Evolutionary conservation across 768 basidiomycete species (phyloP).

Genomic region (Mycena indigotica): DNA sequence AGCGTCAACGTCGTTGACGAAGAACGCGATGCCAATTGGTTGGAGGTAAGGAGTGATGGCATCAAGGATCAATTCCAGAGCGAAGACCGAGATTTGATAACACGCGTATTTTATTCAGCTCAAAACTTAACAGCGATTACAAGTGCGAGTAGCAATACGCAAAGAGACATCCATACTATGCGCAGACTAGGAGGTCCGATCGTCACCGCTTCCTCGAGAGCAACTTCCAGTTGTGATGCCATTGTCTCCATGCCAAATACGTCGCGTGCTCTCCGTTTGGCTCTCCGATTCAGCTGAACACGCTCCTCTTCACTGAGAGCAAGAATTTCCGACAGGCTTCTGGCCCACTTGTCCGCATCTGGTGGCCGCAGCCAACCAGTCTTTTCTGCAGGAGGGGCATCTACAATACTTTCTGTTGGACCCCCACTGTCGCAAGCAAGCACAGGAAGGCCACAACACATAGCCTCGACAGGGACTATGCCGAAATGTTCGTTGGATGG

Average conservation of each 20-base stretch:
- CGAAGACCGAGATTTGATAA: too few relatives aligned
- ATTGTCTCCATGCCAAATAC: conserved; percentile 81
- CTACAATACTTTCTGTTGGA: conserved; percentile 81
- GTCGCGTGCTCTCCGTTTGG: conserved; percentile 59
- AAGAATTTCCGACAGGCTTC: conserved; percentile 63
- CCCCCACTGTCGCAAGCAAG: conserved; percentile 87
- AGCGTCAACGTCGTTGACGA: neutral
- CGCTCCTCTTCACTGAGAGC: conserved; percentile 44
- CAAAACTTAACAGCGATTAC: too few relatives aligned
- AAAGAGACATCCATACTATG: too few relatives aligned
- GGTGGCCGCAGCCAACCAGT: conserved; percentile 83
- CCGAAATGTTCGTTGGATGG: conserved; percentile 97
- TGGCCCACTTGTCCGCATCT: conserved; percentile 67
- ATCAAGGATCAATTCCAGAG: too few relatives aligned
- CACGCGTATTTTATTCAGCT: too few relatives aligned
- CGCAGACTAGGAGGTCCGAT: conserved; percentile 45
- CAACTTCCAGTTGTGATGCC: conserved; percentile 58
- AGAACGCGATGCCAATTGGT: neutral
- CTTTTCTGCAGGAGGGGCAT: conserved; percentile 38
- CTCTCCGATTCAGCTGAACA: conserved; percentile 51
- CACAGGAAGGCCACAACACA: conserved; percentile 89
- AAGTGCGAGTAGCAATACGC: too few relatives aligned
- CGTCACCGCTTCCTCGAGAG: conserved; percentile 53
- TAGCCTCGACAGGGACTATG: conserved; percentile 93
- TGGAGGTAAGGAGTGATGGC: neutral